A percentile compares a stretch with the other conserved stretches of the same genome.
Evolutionary conservation across 176 grass and related monocot species (phyloP).

Genomic region (Cenchrus purpureus): DNA sequence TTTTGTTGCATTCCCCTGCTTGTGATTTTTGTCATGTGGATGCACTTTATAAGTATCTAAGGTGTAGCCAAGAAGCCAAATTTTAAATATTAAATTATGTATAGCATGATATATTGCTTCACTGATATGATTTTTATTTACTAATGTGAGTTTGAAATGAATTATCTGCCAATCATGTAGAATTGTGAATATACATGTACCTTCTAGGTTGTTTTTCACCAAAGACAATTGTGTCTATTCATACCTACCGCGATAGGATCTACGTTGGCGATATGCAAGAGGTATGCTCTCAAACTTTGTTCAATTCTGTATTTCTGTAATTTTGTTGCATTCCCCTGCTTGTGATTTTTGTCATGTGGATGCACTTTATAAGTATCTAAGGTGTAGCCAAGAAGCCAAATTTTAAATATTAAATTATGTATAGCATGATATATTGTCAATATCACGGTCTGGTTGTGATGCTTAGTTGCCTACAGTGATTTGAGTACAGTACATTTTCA

Average conservation of each 20-base stretch:
- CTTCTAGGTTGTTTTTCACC: constrained; percentile 32
- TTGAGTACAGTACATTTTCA: background rate
- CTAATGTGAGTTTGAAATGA: background rate
- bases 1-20: constrained; percentile 17
- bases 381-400: constrained; percentile 8
- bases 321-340: constrained; percentile 8
- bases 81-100: background rate
- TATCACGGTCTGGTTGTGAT: background rate
- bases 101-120: background rate
- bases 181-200: constrained; percentile 25
- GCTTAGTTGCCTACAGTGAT: background rate
- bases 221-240: constrained; percentile 82
- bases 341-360: background rate
- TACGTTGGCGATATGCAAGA: constrained; percentile 97
- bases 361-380: background rate
- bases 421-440: background rate
- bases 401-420: background rate
- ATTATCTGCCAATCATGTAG: background rate
- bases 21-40: background rate
- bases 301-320: background rate
- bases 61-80: constrained; percentile 8
- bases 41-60: background rate
- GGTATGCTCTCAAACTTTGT: constrained; percentile 52
- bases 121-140: background rate
- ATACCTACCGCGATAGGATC: constrained; percentile 96